Percentiles rank a stretch among this genome's conserved stretches.
phyloP scores from a whole-genome alignment of 2,329 filamentous ascomycete species.

The Fusarium haematococcum region DNA sequence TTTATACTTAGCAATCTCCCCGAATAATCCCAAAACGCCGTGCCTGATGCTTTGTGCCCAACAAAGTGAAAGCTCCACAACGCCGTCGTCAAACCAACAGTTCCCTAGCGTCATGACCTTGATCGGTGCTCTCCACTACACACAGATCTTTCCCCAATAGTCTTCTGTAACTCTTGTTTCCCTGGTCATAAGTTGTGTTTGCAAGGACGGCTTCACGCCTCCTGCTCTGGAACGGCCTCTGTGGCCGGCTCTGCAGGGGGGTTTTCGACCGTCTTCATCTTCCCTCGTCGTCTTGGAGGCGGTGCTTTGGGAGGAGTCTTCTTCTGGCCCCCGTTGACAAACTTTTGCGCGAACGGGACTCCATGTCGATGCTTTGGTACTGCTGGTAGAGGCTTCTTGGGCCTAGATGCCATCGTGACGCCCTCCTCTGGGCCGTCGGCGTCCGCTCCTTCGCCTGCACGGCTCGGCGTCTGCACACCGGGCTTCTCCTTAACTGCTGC shows the following conservation, averaged over 20 bases:
- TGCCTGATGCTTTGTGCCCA: slow-evolving; percentile 35
- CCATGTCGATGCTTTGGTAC: slow-evolving; percentile 70
- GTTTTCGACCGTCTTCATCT: slow-evolving; percentile 52
- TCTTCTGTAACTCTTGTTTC: neutral
- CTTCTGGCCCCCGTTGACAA: slow-evolving; percentile 49
- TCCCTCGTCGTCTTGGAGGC: slow-evolving; percentile 59
- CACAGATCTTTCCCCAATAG: neutral
- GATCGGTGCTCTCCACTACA: slow-evolving; percentile 13
- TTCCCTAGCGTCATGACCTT: slow-evolving; percentile 6
- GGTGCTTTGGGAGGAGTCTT: slow-evolving; percentile 60
- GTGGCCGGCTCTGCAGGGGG: slow-evolving; percentile 46
- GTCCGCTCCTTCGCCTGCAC: slow-evolving; percentile 52
- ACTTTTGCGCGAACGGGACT: slow-evolving; percentile 54
- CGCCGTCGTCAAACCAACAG: slow-evolving; percentile 32
- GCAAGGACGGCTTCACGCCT: slow-evolving; percentile 5
- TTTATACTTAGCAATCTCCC: slow-evolving; percentile 20
- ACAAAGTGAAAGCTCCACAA: slow-evolving; percentile 39
- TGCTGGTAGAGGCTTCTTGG: slow-evolving; percentile 63
- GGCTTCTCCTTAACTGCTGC: slow-evolving; percentile 85
- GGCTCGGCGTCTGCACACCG: slow-evolving; percentile 83
- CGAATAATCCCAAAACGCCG: slow-evolving; percentile 30
- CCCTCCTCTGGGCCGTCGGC: slow-evolving; percentile 37
- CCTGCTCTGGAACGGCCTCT: slow-evolving; percentile 35
- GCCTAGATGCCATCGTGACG: slow-evolving; percentile 42
- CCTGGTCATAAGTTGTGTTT: slow-evolving; percentile 6